These are phyloP conservation scores for Urtica urens DNA, from an alignment of 306 rosid genomes.

Conservation along the genomic window DNA sequence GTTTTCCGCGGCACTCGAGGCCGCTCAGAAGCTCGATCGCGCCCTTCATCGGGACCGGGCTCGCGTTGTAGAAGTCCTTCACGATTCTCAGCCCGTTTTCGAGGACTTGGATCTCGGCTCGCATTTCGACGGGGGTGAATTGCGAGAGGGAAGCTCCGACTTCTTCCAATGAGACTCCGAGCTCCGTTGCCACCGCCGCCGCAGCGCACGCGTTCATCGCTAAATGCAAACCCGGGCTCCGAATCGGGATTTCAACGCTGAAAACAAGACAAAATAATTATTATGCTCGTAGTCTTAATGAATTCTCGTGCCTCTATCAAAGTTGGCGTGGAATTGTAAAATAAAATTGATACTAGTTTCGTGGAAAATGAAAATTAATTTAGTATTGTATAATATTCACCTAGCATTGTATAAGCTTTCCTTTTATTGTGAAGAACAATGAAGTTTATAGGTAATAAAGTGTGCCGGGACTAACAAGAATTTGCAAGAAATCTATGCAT, in stretches of 20 bases:
- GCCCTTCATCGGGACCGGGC: constrained; percentile 19
- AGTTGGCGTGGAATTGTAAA: background rate
- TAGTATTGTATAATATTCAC: too few relatives aligned
- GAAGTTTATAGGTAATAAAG: too few relatives aligned
- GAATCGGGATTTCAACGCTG: constrained; percentile 17
- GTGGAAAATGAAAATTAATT: too few relatives aligned
- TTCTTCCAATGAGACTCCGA: constrained; percentile 19
- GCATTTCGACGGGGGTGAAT: constrained; percentile 18
- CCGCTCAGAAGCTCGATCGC: constrained; percentile 15
- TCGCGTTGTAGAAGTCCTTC: constrained; percentile 23
- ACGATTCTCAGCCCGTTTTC: constrained; percentile 16
- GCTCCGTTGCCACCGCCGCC: constrained; percentile 21
- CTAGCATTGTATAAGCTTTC: too few relatives aligned
- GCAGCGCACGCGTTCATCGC: constrained; percentile 27
- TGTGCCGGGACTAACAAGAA: too few relatives aligned
- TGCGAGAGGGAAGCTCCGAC: constrained; percentile 9
- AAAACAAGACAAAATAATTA: background rate
- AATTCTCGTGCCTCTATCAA: background rate
- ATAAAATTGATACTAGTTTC: background rate
- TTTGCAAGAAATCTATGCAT: too few relatives aligned
- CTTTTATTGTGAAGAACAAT: too few relatives aligned
- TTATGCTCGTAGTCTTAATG: background rate
- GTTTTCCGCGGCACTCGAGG: constrained; percentile 15
- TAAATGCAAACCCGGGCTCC: constrained; percentile 24
- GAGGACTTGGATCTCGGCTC: constrained; percentile 15